Evolutionary conservation across 805 yeast species (phyloP).

Genomic region (Brettanomyces bruxellensis): DNA sequence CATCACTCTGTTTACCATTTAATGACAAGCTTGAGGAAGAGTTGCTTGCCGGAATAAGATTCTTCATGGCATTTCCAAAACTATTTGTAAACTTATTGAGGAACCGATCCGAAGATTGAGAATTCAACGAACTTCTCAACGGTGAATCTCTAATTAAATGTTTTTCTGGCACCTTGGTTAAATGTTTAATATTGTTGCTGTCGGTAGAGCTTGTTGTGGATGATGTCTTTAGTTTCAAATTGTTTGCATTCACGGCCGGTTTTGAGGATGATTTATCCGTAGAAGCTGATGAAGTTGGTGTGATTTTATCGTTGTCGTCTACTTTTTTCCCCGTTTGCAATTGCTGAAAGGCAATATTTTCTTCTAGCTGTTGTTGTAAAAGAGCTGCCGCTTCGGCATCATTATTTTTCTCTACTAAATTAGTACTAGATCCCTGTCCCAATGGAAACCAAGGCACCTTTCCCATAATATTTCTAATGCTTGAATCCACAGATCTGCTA

Average conservation of each 20-base stretch:
- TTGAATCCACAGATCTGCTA: slow-evolving; percentile 27
- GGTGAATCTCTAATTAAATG: no score
- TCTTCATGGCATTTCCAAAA: slow-evolving; percentile 28
- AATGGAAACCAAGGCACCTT: slow-evolving; percentile 19
- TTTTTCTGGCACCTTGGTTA: no score
- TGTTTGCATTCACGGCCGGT: not conserved
- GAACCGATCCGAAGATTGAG: slow-evolving; percentile 12
- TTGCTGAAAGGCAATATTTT: slow-evolving; percentile 16
- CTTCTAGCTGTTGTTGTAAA: slow-evolving; percentile 19
- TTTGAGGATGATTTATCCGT: not conserved
- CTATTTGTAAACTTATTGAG: slow-evolving; percentile 22
- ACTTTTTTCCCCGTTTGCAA: slow-evolving; percentile 6
- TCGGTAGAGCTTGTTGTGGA: not conserved
- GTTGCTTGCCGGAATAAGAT: slow-evolving; percentile 23
- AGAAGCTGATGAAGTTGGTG: slow-evolving; percentile 20
- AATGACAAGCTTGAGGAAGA: slow-evolving; percentile 26
- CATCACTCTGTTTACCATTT: slow-evolving; percentile 8
- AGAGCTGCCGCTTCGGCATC: not conserved
- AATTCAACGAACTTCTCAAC: no score
- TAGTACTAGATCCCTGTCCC: no score
- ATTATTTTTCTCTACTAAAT: slow-evolving; percentile 7
- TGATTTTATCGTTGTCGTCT: slow-evolving; percentile 11
- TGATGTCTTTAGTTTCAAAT: not conserved
- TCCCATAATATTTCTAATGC: slow-evolving; percentile 25
- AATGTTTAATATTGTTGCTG: not conserved